Conservation (phyloP, 352 stramenopile genomes). For the Phytopythium chamaehyphon region DNA sequence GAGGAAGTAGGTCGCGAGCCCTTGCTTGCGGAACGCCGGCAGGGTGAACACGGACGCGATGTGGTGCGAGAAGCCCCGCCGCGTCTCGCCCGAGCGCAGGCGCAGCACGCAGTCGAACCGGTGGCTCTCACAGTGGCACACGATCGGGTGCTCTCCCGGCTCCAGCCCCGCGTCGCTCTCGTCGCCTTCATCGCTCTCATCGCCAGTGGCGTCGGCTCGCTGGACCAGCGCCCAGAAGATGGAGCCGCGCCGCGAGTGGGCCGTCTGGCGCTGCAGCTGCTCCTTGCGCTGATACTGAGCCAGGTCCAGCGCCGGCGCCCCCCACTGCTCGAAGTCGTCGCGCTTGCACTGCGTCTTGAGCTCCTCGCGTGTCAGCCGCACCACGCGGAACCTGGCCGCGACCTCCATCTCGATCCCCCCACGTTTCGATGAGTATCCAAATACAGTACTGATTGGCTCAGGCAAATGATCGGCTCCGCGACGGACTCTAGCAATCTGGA, state of each 20-base stretch:
- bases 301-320: constrained; percentile 23
- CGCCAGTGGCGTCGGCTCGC: constrained; percentile 6
- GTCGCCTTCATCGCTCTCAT: constrained; percentile 4
- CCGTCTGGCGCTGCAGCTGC: constrained; percentile 30
- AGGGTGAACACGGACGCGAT: constrained; percentile 60
- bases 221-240: constrained; percentile 60
- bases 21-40: constrained; percentile 28
- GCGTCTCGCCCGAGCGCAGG: constrained; percentile 18
- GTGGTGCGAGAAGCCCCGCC: constrained; percentile 39
- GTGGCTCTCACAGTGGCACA: constrained; percentile 51
- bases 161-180: constrained; percentile 15
- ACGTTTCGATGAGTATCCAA: too few relatives aligned
- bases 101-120: constrained; percentile 40
- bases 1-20: constrained; percentile 42
- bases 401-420: too few relatives aligned
- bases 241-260: constrained; percentile 33
- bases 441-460: too few relatives aligned
- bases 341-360: constrained; percentile 53
- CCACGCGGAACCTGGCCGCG: constrained; percentile 30
- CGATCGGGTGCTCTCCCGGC: constrained; percentile 20
- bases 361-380: constrained; percentile 44
- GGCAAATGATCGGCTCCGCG: too few relatives aligned
- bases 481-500: too few relatives aligned
- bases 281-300: constrained; percentile 47
- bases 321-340: constrained; percentile 52